phyloP scores from a whole-genome alignment of 768 basidiomycete species.

The Rhizopogon salebrosus region DNA sequence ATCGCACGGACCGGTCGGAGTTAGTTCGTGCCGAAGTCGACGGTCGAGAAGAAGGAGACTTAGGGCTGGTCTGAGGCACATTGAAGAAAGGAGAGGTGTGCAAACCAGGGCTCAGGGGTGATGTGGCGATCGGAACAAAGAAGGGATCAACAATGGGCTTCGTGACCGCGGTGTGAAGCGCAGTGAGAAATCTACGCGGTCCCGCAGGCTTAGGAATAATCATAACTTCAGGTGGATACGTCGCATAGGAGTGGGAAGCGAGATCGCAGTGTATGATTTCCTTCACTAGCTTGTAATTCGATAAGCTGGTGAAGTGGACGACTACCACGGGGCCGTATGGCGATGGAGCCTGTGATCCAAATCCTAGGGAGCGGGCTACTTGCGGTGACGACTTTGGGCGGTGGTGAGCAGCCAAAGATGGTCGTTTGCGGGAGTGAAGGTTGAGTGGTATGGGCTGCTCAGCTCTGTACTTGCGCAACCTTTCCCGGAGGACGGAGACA shows the following conservation, averaged over 20 bases:
- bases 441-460: constrained; percentile 40
- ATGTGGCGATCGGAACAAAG: constrained; percentile 92
- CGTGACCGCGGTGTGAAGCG: constrained; percentile 84
- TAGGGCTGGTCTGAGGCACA: constrained; percentile 27
- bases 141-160: constrained; percentile 87
- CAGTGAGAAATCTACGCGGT: constrained; percentile 87
- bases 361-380: constrained; percentile 52
- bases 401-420: constrained; percentile 61
- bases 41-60: constrained; percentile 40
- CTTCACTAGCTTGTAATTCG: constrained; percentile 84
- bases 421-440: constrained; percentile 53
- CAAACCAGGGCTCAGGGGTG: constrained; percentile 74
- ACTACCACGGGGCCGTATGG: constrained; percentile 39
- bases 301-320: constrained; percentile 87
- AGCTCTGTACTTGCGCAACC: constrained; percentile 61
- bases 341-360: constrained; percentile 21
- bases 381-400: constrained; percentile 80
- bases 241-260: constrained; percentile 44
- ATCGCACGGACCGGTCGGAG: constrained; percentile 59
- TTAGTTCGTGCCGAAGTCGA: constrained; percentile 44
- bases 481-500: constrained; percentile 69
- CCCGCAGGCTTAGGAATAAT: constrained; percentile 97
- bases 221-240: constrained; percentile 80
- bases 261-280: constrained; percentile 68
- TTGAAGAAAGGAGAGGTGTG: constrained; percentile 42